Evolutionary conservation across 2,329 filamentous ascomycete genomes (phyloP).

Genomic region (Alternaria infectoria): DNA sequence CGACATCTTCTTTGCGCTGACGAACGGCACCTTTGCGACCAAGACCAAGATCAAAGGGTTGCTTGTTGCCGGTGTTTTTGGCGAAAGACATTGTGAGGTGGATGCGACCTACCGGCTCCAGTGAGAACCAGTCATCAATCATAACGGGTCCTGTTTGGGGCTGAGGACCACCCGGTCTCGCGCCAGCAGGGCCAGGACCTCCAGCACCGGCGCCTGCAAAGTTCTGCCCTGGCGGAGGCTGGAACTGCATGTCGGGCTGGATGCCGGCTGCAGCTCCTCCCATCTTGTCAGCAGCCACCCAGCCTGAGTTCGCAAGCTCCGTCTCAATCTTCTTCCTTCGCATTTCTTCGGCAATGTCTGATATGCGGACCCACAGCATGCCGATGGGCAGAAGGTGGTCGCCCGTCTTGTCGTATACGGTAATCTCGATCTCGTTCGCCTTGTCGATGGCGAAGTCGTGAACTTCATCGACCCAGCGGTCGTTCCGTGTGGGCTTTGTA

Average conservation of each 20-base stretch:
- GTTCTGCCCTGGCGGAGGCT: conserved; percentile 54
- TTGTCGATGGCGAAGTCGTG: conserved; percentile 96
- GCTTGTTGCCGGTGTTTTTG: conserved; percentile 85
- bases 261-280: conserved; percentile 61
- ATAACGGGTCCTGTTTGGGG: conserved; percentile 62
- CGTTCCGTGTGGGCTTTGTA: conserved; percentile 82
- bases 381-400: conserved; percentile 92
- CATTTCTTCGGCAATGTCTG: conserved; percentile 97
- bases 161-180: conserved; percentile 49
- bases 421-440: conserved; percentile 97
- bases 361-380: conserved; percentile 94
- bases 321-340: conserved; percentile 96
- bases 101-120: conserved; percentile 92
- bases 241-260: conserved; percentile 62
- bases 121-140: conserved; percentile 95
- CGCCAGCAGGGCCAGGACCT: conserved; percentile 47
- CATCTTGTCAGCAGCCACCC: conserved; percentile 98
- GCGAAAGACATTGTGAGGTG: conserved; percentile 90
- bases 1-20: conserved; percentile 96
- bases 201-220: conserved; percentile 44
- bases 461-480: conserved; percentile 89
- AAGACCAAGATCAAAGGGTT: conserved; percentile 85
- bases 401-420: conserved; percentile 91
- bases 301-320: conserved; percentile 91
- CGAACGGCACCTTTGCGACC: conserved; percentile 95